phyloP scores from a whole-genome alignment of 2,329 filamentous ascomycete genomes.

The Grosmannia clavigera region DNA sequence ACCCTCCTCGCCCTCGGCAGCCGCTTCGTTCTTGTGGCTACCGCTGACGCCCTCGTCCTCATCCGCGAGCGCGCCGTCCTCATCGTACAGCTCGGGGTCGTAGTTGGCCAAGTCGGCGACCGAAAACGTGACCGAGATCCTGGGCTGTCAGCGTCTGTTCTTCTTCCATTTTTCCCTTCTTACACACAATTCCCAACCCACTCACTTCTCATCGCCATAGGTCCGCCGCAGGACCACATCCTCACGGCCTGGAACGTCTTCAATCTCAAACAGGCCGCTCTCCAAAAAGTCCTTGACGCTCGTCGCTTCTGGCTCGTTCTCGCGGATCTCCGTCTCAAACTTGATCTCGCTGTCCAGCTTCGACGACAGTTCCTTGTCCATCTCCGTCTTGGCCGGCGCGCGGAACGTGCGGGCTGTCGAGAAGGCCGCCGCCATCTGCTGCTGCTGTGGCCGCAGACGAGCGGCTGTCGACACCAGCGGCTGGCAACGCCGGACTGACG shows the following conservation, averaged over 20 bases:
- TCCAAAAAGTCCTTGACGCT: conserved; percentile 81
- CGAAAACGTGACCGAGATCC: conserved; percentile 63
- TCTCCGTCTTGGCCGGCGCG: conserved; percentile 28
- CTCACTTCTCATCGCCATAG: conserved; percentile 75
- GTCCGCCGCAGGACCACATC: conserved; percentile 74
- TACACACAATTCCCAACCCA: background rate
- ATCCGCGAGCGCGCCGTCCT: conserved; percentile 42
- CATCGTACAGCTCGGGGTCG: conserved; percentile 45
- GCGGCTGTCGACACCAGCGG: background rate
- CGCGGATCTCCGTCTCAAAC: conserved; percentile 72
- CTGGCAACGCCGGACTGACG: conserved; percentile 19
- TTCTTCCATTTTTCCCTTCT: background rate
- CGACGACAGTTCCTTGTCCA: conserved; percentile 67
- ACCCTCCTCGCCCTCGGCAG: conserved; percentile 43
- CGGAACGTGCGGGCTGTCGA: conserved; percentile 34
- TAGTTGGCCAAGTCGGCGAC: conserved; percentile 68
- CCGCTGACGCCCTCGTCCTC: conserved; percentile 33
- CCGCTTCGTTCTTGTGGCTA: conserved; percentile 39
- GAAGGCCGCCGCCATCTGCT: conserved; percentile 29
- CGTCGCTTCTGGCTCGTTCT: conserved; percentile 57
- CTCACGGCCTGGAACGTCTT: conserved; percentile 74
- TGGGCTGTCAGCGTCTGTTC: conserved; percentile 10
- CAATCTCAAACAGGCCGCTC: conserved; percentile 70
- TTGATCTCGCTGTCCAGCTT: conserved; percentile 79
- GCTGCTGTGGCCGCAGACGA: background rate